These are phyloP conservation scores for Zygosaccharomyces bailii DNA, from an alignment of 805 yeast genomes.

Conservation along the genomic window DNA sequence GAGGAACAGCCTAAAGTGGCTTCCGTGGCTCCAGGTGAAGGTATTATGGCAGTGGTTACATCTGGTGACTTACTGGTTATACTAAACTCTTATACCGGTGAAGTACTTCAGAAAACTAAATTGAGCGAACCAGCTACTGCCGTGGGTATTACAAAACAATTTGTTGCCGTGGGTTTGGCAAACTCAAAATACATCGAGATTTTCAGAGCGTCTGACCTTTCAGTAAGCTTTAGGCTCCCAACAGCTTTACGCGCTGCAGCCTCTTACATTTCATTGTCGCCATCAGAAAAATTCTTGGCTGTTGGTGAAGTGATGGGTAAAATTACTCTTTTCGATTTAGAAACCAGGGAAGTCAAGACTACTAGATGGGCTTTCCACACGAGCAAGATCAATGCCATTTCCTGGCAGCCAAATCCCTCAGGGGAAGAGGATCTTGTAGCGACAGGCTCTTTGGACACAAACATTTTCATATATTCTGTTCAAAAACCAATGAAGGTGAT, in stretches of 20 bases:
- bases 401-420: conserved; percentile 51
- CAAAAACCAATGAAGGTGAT: conserved; percentile 72
- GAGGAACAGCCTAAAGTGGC: conserved; percentile 51
- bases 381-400: conserved; percentile 68
- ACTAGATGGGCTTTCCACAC: conserved; percentile 96
- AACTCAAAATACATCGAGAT: conserved; percentile 40
- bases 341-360: conserved; percentile 57
- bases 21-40: conserved; percentile 37
- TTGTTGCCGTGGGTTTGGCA: conserved; percentile 50
- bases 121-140: conserved; percentile 45
- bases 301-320: conserved; percentile 88
- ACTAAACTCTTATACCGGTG: conserved; percentile 36
- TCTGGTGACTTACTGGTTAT: conserved; percentile 41
- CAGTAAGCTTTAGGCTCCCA: conserved; percentile 37
- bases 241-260: conserved; percentile 57
- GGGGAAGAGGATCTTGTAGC: conserved; percentile 55
- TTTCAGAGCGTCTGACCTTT: conserved; percentile 37
- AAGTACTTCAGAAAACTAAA: conserved; percentile 27
- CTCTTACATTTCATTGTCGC: conserved; percentile 63
- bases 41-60: conserved; percentile 43
- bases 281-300: conserved; percentile 64
- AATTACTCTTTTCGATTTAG: conserved; percentile 63
- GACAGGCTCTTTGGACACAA: conserved; percentile 82
- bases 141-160: conserved; percentile 42
- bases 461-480: conserved; percentile 75